Percentiles rank a stretch among this genome's conserved stretches.
Conservation (phyloP, 345 rosid species). For the Reutealis trisperma region DNA sequence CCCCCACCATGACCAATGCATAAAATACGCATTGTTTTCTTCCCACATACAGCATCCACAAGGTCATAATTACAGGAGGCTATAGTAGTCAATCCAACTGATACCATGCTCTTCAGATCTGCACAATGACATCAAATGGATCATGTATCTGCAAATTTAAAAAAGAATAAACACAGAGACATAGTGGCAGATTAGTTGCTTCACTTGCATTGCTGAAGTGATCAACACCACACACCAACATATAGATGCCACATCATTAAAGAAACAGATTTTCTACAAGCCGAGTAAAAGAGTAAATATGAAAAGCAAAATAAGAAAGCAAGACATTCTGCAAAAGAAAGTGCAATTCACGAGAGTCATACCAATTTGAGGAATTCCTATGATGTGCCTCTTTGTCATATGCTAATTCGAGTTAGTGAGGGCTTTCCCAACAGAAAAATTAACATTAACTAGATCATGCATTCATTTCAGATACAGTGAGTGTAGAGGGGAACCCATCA, state of each 20-base stretch:
- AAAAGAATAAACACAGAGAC: background rate
- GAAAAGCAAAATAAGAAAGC: background rate
- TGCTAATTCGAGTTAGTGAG: background rate
- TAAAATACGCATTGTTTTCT: constrained; percentile 62
- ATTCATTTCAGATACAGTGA: background rate
- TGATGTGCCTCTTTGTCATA: background rate
- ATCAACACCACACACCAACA: background rate
- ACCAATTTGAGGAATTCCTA: background rate
- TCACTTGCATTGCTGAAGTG: background rate
- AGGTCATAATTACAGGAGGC: constrained; percentile 60
- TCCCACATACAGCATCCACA: constrained; percentile 50
- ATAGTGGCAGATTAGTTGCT: background rate
- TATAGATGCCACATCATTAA: background rate
- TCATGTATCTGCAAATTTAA: background rate
- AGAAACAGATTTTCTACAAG: background rate
- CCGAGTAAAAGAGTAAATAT: background rate
- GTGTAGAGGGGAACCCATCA: background rate
- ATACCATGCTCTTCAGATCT: constrained; percentile 91
- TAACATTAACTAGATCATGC: background rate
- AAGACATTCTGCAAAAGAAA: background rate
- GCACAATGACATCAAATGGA: constrained; percentile 23
- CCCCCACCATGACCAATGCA: constrained; percentile 98
- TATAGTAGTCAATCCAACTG: constrained; percentile 70
- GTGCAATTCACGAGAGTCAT: background rate
- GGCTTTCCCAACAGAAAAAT: background rate